Evolutionary conservation across 345 rosid species (phyloP), one percentile per base, ranked within the genome.

Genomic region (Salix purpurea): DNA sequence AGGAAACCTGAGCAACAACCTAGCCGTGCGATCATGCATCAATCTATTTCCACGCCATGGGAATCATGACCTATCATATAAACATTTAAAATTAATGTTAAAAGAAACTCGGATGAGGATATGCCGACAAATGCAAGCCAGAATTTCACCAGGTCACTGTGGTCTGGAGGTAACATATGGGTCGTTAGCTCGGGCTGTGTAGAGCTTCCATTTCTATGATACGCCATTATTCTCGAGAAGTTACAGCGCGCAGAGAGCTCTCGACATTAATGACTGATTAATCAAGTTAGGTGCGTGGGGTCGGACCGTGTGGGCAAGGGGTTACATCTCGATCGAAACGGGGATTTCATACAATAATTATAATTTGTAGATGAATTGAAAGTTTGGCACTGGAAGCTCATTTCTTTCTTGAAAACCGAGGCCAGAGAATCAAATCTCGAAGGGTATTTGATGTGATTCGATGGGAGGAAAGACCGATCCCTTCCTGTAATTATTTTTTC

Each of bases 271-370:
- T 4, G 74, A 23, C 46, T 34, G 28, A 23, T 58, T 54, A 6
- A 54, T 71, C 32, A 36, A 19, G 24, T 71, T 32, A 54, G 74
- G 65, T 71, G 16, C 15, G 74, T 34, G 24, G 65, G 74, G 65
- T 54, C 65, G 14, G 39, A n/a, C 3, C 7, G 15, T 42, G 18
- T 21, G 72, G 74, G 62, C 74, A 54, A 52, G 34, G 46, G 21
- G 65, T 71, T 34, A 34, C 74, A 36, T 54, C 64, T 32, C 1
- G 37, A 46, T n/a, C 32, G 65, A 71, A 54, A 34, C 6, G 62
- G 40, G 65, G 46, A 36, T 28, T 34, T 5, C 1, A 12, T 54
- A 12, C 64, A 58, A 58, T 58, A 58, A 58, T 58, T n/a, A 26
- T 58, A 58, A 58, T 23, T 10, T 58, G 62, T n/a, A 9, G 28